These are phyloP conservation scores for Dianthus caryophyllus DNA, from an alignment of 148 eudicot species.

Conservation along the genomic window DNA sequence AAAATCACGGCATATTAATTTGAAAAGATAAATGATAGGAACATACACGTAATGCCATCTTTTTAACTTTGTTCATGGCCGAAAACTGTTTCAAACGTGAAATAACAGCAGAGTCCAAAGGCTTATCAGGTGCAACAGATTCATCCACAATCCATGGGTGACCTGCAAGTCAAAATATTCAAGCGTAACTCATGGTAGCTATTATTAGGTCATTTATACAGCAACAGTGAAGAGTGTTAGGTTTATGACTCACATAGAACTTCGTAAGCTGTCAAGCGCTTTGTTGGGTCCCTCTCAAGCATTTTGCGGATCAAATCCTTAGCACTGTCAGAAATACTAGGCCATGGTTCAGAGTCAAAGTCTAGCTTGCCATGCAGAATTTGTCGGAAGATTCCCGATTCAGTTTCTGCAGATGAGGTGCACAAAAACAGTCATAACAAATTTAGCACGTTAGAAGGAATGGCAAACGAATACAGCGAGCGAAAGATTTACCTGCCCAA, in stretches of 20 bases:
- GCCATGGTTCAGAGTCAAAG: slow-evolving; percentile 74
- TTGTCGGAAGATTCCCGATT: slow-evolving; percentile 69
- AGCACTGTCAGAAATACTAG: slow-evolving; percentile 62
- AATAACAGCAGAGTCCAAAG: slow-evolving; percentile 71
- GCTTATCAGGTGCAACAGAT: slow-evolving; percentile 63
- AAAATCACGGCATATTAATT: neutral
- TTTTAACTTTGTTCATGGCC: slow-evolving; percentile 77
- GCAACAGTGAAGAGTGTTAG: neutral
- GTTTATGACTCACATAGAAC: slow-evolving; percentile 57
- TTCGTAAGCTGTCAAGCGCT: slow-evolving; percentile 60
- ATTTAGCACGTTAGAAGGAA: neutral
- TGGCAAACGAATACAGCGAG: neutral
- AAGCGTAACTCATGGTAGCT: neutral
- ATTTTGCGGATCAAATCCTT: slow-evolving; percentile 71
- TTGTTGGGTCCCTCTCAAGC: slow-evolving; percentile 61
- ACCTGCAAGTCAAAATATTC: slow-evolving; percentile 32
- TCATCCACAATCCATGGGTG: slow-evolving; percentile 83
- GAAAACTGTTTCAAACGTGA: slow-evolving; percentile 75
- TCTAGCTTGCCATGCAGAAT: slow-evolving; percentile 67
- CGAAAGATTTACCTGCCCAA: slow-evolving; percentile 56
- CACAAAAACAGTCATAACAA: neutral
- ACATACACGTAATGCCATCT: slow-evolving; percentile 76
- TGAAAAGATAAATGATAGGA: slow-evolving; percentile 3
- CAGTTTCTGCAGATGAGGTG: slow-evolving; percentile 45
- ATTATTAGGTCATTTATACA: neutral